Percentiles rank a stretch among this genome's conserved stretches.
Evolutionary conservation across 768 basidiomycete genomes (phyloP).

Genomic region (Tricholoma furcatifolium): DNA sequence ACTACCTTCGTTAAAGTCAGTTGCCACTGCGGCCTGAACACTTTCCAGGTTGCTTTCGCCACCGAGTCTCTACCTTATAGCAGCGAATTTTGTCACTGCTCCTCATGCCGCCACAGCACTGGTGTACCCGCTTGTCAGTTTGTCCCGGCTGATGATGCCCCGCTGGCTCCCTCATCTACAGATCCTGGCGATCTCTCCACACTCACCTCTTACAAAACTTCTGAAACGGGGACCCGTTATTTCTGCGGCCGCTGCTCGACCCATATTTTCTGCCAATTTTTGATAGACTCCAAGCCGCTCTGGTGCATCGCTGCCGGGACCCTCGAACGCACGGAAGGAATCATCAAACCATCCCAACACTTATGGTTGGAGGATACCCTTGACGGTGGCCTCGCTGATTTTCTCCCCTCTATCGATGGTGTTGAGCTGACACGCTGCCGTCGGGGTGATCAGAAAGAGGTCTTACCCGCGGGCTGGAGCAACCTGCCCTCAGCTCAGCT

Average conservation of each 20-base stretch:
- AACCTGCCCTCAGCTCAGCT: neutral
- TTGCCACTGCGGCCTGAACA: conserved; percentile 27
- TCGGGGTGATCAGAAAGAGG: neutral
- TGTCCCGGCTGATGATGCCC: conserved; percentile 12
- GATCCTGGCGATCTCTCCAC: conserved; percentile 12
- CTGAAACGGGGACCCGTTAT: conserved; percentile 10
- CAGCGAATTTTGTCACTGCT: conserved; percentile 27
- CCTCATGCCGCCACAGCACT: conserved; percentile 26
- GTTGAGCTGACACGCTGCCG: conserved; percentile 13
- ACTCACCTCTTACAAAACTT: conserved; percentile 17
- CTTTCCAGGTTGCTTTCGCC: conserved; percentile 19
- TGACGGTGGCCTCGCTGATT: conserved; percentile 19
- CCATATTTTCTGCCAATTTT: conserved; percentile 16
- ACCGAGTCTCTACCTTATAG: conserved; percentile 19
- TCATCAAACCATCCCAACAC: conserved; percentile 9
- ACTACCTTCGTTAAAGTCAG: conserved; percentile 23
- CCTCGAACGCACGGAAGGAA: conserved; percentile 14
- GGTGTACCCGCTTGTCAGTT: conserved; percentile 21
- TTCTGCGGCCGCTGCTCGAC: conserved; percentile 19
- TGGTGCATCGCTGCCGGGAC: conserved; percentile 16
- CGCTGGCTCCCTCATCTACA: conserved; percentile 4
- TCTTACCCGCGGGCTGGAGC: conserved; percentile 12
- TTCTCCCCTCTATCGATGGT: conserved; percentile 11
- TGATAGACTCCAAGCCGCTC: neutral
- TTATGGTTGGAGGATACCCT: conserved; percentile 18